phyloP scores from a whole-genome alignment of 2,329 filamentous ascomycete species.

The Epichloe hybrida region DNA sequence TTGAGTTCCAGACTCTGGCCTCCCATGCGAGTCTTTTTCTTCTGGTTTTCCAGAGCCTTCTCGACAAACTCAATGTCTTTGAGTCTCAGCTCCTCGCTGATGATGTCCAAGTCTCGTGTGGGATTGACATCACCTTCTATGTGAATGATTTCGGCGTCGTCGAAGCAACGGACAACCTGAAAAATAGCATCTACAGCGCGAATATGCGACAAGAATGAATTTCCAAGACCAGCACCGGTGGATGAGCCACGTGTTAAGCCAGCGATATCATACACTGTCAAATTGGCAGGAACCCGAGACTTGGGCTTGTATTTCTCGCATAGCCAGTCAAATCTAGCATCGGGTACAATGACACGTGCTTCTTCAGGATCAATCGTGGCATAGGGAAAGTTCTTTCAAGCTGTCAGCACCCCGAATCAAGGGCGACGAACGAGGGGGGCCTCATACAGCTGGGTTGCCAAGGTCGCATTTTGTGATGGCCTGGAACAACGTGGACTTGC shows the following conservation, averaged over 20 bases:
- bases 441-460: slow-evolving; percentile 84
- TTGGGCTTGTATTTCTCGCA: slow-evolving; percentile 96
- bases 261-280: slow-evolving; percentile 98
- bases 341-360: slow-evolving; percentile 90
- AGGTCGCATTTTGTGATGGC: slow-evolving; percentile 96
- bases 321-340: slow-evolving; percentile 92
- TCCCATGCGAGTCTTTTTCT: slow-evolving; percentile 89
- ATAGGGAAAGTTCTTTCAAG: slow-evolving; percentile 81
- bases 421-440: slow-evolving; percentile 17
- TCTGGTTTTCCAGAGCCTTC: slow-evolving; percentile 81
- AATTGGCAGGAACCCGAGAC: slow-evolving; percentile 87
- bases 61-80: slow-evolving; percentile 98
- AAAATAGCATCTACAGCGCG: slow-evolving; percentile 97
- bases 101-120: slow-evolving; percentile 85
- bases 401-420: slow-evolving; percentile 27
- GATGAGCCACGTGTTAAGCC: slow-evolving; percentile 92
- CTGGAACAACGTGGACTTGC: slow-evolving; percentile 99
- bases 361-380: slow-evolving; percentile 98
- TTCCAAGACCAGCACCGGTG: slow-evolving; percentile 92
- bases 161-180: slow-evolving; percentile 92
- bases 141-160: slow-evolving; percentile 98
- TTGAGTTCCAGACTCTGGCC: slow-evolving; percentile 96
- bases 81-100: slow-evolving; percentile 87
- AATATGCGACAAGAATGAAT: slow-evolving; percentile 96
- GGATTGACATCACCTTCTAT: slow-evolving; percentile 98